Evolutionary conservation across 2,329 filamentous ascomycete species (phyloP), one percentile per base, ranked within the genome.

Genomic region (Calonectria pteridis): DNA sequence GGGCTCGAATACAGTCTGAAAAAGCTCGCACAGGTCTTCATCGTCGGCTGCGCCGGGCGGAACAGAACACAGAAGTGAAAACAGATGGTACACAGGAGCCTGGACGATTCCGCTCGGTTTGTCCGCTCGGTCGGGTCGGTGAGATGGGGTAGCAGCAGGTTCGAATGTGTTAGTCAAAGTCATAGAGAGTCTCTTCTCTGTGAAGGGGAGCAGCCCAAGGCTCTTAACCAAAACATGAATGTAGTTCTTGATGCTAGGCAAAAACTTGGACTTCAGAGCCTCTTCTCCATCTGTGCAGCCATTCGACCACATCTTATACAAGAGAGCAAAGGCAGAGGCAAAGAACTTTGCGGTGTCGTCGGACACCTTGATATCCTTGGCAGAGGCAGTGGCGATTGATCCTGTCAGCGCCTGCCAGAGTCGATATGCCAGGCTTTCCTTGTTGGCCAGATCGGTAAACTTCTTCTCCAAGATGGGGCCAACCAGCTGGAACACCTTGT

Each of bases 301-400:
- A 28, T 43, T 65, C 0, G 79, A 76, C 95, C 95, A 98, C 3
- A 96, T 83, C 31, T 89, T 91, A 63, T 91, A 90, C 9, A 98
- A 85, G 28, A 95, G 84, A 51, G 91, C 91, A 64, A 96, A 89
- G 28, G 95, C 88, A 51, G 91, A 89, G 28, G 94, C 93, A 74
- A 98, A 89, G 72, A 96, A 96, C 74, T 92, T 90, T 80, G 94
- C 94, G 1, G 95, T 94, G 74, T 98, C 96, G 16, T 90, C 90
- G 0, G 95, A 95, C 9, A 96, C 93, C 79, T 96, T 98, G 78
- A 99, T 93, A 84, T 99, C 97, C 84, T 98, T 98, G 51, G 89
- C 90, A 29, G 93, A 93, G 49, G 94, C 94, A 63, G 90, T 89
- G 3, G 92, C 89, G 31, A 95, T 86, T 1, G 93, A 90, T 4